Base-by-base conservation (phyloP, 1,139 yeast species). In the Fermentozyma sake region DNA sequence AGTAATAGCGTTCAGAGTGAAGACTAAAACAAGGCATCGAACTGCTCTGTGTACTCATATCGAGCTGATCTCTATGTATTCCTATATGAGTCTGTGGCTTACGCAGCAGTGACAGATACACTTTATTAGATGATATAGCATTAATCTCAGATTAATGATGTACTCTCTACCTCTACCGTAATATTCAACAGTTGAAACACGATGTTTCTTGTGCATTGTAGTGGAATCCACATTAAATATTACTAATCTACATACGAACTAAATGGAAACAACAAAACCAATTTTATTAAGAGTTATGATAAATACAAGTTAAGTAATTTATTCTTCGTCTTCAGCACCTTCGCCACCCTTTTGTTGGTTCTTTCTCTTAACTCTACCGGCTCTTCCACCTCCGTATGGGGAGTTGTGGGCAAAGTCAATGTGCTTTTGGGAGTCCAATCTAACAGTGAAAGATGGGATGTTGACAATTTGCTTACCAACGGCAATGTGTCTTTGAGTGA, bases 381-480 rank as follows among this genome's bases (percentile, higher is more conserved):
- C 93, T 78, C 98, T 91, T 57, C 96, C 98, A 76, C 98, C 98
- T 68, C 98, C 98, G 86, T 85, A 91, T 71, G 99, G 98, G 51
- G 98, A 91, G 69, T 85, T 86, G 67, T 89, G 82, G 58, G 98
- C 95, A 58, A 91, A 91, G 80, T 91, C 98, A 73, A 91, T 87
- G 87, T 93, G 98, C 85, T 91, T 91, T 76, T 91, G 98, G 52
- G 98, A 89, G 76, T 91, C 99, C 69, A 91, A 83, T 79, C 99
- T 93, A 49, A 91, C 99, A 79, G 89, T 84, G 91, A 91, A 91
- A 49, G 97, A 89, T 72, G 99, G 97, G 52, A 91, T 84, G 76
- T 81, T 84, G 70, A 91, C 99, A 55, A 87, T 79, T 78, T 91
- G 99, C 84, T 91, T 91, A 75, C 99, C 99, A 68, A 91, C 99